A percentile compares a stretch with the other conserved stretches of the same genome.
Evolutionary conservation across 2,329 filamentous ascomycete species (phyloP).

Genomic region (Kalaharituber pfeilii): DNA sequence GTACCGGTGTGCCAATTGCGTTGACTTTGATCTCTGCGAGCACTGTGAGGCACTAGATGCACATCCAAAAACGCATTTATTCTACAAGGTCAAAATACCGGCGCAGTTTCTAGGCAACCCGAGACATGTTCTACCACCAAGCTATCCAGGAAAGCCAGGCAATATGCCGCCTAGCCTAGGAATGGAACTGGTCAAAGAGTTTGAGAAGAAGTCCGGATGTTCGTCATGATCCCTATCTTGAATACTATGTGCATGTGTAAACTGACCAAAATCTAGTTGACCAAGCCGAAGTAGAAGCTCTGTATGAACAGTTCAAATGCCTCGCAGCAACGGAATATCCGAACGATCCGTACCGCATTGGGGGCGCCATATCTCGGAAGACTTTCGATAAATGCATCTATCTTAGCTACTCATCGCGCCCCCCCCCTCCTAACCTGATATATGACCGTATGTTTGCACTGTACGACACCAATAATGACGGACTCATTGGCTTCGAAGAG

Average conservation of each 20-base stretch:
- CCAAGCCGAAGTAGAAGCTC: conserved; percentile 70
- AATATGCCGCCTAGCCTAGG: conserved; percentile 51
- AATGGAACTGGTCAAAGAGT: conserved; percentile 46
- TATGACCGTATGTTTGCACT: conserved; percentile 95
- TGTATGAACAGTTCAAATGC: conserved; percentile 95
- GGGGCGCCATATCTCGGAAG: conserved; percentile 73
- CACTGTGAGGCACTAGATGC: conserved; percentile 58
- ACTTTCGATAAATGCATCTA: conserved; percentile 86
- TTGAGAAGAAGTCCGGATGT: conserved; percentile 51
- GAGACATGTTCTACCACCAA: conserved; percentile 62
- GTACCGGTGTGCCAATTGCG: conserved; percentile 89
- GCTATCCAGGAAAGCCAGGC: conserved; percentile 76
- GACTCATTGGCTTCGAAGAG: conserved; percentile 79
- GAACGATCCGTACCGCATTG: conserved; percentile 59
- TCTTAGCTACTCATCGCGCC: conserved; percentile 61
- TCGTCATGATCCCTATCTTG: conserved; percentile 2
- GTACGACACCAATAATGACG: conserved; percentile 81
- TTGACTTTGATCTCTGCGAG: conserved; percentile 90
- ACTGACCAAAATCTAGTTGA: conserved; percentile 37
- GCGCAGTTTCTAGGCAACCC: conserved; percentile 64
- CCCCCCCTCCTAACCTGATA: conserved; percentile 69
- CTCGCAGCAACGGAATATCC: conserved; percentile 74
- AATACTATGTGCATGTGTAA: conserved; percentile 13
- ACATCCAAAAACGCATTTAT: conserved; percentile 81
- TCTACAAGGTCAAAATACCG: conserved; percentile 88